phyloP scores from a whole-genome alignment of 2,329 filamentous ascomycete species.

The Colletotrichum horii region DNA sequence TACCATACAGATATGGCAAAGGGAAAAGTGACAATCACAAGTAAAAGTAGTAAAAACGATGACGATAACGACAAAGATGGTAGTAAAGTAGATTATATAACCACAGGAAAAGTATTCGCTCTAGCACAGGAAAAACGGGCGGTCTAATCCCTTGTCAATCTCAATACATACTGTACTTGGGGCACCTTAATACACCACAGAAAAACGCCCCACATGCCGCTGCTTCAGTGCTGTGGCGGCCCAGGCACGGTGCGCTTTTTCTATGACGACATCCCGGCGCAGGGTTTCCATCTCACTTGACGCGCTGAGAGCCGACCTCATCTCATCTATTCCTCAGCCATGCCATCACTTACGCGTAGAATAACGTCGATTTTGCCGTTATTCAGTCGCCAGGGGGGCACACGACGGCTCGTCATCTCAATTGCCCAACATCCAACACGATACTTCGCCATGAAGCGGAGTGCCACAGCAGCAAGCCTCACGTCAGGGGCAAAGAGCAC shows the following conservation, averaged over 20 bases:
- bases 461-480: background rate
- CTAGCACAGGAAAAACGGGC: no score
- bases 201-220: background rate
- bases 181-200: background rate
- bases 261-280: background rate
- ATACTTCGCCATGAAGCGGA: constrained; percentile 6
- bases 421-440: background rate
- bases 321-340: background rate
- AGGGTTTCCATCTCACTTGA: background rate
- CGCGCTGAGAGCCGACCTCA: background rate
- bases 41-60: no score
- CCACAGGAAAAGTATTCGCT: no score
- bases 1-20: no score
- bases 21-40: no score
- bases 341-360: background rate
- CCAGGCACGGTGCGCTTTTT: background rate
- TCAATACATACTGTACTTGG: no score
- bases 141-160: no score
- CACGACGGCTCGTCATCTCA: background rate
- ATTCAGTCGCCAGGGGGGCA: fast-evolving
- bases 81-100: no score
- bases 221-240: background rate
- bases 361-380: background rate
- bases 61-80: no score
- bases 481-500: background rate